Evolutionary conservation across 345 rosid genomes (phyloP).

Genomic region (Salix dunnii): DNA sequence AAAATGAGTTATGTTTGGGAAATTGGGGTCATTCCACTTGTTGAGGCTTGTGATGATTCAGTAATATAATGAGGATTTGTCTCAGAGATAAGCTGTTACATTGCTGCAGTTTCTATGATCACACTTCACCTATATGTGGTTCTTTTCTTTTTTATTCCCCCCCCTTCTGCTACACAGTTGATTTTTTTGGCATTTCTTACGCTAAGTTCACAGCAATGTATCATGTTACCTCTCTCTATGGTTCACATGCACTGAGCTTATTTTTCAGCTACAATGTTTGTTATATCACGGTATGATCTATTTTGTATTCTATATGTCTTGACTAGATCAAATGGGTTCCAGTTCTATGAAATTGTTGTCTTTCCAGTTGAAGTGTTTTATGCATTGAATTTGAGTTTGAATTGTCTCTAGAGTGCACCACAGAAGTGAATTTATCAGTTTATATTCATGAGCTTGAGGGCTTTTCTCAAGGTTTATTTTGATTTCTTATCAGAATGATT

Average conservation of each 20-base stretch:
- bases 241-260: not conserved
- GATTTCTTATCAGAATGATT: constrained; percentile 34
- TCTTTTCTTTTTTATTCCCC: not conserved
- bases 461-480: constrained; percentile 12
- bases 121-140: not conserved
- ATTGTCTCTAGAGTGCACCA: not conserved
- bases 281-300: not conserved
- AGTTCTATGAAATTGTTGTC: not conserved
- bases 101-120: not conserved
- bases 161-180: not conserved
- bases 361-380: not conserved
- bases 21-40: not conserved
- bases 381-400: not conserved
- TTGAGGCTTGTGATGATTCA: not conserved
- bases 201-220: not conserved
- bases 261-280: not conserved
- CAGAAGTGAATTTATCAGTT: not conserved
- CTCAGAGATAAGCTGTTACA: not conserved
- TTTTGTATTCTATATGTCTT: not conserved
- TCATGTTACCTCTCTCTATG: not conserved
- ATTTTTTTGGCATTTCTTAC: not conserved
- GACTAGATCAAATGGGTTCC: not conserved
- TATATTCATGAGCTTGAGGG: constrained; percentile 4
- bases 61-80: not conserved
- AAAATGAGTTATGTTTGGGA: not conserved